Conservation (phyloP, 352 stramenopile genomes). For the Globisporangium lucens region DNA sequence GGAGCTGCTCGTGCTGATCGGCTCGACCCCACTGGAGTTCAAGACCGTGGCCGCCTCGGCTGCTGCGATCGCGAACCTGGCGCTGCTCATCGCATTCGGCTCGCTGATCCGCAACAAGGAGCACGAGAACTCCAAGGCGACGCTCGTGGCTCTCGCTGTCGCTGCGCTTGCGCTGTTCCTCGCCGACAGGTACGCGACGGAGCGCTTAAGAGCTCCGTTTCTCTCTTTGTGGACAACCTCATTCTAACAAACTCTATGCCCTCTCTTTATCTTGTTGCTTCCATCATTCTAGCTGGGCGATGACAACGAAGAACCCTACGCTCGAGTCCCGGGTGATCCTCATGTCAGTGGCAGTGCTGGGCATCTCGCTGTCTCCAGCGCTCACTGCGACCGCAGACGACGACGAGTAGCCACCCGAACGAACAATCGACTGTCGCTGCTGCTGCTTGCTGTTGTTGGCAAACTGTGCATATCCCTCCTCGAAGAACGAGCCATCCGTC, state of each 20-base stretch:
- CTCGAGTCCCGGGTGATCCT: constrained; percentile 64
- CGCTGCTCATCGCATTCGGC: constrained; percentile 46
- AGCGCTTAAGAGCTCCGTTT: neutral
- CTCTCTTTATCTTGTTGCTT: constrained; percentile 1
- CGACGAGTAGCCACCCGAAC: constrained; percentile 32
- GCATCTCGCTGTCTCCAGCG: constrained; percentile 62
- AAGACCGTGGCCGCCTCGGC: constrained; percentile 35
- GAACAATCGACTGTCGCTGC: neutral
- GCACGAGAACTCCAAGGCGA: constrained; percentile 49
- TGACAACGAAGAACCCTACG: constrained; percentile 50
- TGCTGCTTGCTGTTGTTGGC: neutral
- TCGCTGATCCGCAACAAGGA: constrained; percentile 48
- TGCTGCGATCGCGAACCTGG: constrained; percentile 48
- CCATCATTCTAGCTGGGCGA: constrained; percentile 30
- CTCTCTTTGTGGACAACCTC: neutral
- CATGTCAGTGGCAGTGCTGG: constrained; percentile 68
- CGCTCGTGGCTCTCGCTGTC: constrained; percentile 39
- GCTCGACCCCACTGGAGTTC: constrained; percentile 40
- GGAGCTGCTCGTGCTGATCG: constrained; percentile 67
- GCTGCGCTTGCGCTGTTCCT: constrained; percentile 50
- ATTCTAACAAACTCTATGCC: neutral
- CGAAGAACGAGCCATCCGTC: constrained; percentile 11
- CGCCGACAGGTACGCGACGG: constrained; percentile 61
- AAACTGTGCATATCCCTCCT: constrained; percentile 3
- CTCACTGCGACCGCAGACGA: constrained; percentile 42